Evolutionary conservation across 148 eudicot genomes (phyloP).

Genomic region (Rhododendron molle): DNA sequence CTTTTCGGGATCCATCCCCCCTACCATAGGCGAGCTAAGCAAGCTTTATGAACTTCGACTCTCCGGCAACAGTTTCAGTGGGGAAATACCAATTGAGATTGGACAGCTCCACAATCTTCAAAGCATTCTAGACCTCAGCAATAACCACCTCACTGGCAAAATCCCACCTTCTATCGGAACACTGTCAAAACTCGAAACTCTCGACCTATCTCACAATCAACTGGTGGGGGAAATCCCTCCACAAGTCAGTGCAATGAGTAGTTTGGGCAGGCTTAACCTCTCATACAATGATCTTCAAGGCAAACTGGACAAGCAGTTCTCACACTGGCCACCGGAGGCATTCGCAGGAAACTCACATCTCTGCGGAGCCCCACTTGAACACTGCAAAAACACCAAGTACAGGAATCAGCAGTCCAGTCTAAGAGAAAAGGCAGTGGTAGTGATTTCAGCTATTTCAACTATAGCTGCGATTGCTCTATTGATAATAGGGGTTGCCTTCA

Average conservation of each 20-base stretch:
- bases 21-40: conserved; percentile 55
- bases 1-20: conserved; percentile 68
- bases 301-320: conserved; percentile 52
- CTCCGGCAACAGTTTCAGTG: conserved; percentile 60
- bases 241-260: conserved; percentile 68
- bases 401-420: conserved; percentile 19
- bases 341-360: conserved; percentile 65
- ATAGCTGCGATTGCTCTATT: conserved; percentile 50
- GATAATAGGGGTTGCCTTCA: conserved; percentile 51
- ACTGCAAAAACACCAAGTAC: conserved; percentile 28
- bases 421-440: conserved; percentile 36
- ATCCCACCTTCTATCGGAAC: conserved; percentile 65
- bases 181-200: conserved; percentile 68
- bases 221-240: conserved; percentile 67
- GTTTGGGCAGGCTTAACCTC: conserved; percentile 70
- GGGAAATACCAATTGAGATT: conserved; percentile 67
- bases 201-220: conserved; percentile 79
- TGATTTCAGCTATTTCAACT: conserved; percentile 51
- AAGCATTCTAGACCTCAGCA: conserved; percentile 69
- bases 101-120: conserved; percentile 76
- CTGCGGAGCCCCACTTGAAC: conserved; percentile 71
- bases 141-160: conserved; percentile 64
- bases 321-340: conserved; percentile 64
- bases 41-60: conserved; percentile 75
- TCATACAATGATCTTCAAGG: conserved; percentile 78